Percentiles rank a stretch among this genome's conserved stretches.
Evolutionary conservation across 768 basidiomycete species (phyloP).

Genomic region (Mycena vitilis): DNA sequence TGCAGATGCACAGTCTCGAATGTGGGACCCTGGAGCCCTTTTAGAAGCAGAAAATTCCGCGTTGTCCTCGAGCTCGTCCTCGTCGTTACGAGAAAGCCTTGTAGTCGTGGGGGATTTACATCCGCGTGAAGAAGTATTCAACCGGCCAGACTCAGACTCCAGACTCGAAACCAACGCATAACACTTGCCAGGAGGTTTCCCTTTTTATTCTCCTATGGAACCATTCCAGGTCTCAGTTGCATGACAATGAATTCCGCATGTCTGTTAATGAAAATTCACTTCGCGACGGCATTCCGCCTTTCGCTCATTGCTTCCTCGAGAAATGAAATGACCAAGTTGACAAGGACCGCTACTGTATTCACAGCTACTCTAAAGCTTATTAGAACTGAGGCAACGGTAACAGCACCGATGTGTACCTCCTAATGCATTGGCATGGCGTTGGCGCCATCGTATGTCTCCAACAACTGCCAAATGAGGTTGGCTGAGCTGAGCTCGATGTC

Average conservation of each 20-base stretch:
- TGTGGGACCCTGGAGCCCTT: conserved; percentile 16
- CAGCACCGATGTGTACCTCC: background rate
- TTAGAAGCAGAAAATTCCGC: conserved; percentile 9
- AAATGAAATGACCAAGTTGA: background rate
- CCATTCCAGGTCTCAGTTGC: background rate
- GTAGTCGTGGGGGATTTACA: background rate
- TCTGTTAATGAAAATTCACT: conserved; percentile 4
- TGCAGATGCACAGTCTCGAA: background rate
- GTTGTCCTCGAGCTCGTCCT: conserved; percentile 2
- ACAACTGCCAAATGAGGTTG: too few relatives aligned
- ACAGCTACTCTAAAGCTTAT: background rate
- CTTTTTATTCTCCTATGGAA: background rate
- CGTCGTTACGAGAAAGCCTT: conserved; percentile 3
- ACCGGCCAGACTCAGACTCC: background rate
- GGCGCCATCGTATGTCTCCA: too few relatives aligned
- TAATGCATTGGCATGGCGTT: too few relatives aligned
- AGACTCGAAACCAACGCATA: too few relatives aligned
- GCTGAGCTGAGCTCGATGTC: too few relatives aligned
- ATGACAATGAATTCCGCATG: background rate
- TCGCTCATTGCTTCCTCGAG: background rate
- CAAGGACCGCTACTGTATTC: background rate
- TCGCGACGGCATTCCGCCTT: background rate
- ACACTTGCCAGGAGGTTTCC: background rate
- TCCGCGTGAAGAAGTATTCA: background rate
- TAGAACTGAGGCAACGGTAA: background rate